phyloP scores from a whole-genome alignment of 139 green algal genomes.

The Picochlorum sp. region DNA sequence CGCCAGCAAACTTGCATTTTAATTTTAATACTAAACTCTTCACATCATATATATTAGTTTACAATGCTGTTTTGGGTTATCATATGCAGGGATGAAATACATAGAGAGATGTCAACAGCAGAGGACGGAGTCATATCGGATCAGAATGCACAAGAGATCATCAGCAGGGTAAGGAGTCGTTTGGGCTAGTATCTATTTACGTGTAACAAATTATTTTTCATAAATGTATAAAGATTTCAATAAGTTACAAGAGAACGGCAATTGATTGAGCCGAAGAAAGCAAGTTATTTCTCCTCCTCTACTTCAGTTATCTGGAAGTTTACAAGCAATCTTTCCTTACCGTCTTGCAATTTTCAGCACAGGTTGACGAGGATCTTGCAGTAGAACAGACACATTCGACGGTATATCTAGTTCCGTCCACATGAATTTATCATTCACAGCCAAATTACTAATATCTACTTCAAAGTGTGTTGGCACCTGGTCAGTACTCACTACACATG shows the following conservation, averaged over 20 bases:
- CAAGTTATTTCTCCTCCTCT: no score
- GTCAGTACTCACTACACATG: slow-evolving; percentile 7
- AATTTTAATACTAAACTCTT: no score
- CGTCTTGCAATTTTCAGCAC: slow-evolving; percentile 19
- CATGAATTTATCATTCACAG: slow-evolving; percentile 23
- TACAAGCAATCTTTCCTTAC: not conserved
- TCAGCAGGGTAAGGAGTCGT: not conserved
- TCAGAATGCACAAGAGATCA: not conserved
- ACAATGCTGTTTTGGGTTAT: not conserved
- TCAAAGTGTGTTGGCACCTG: slow-evolving; percentile 18
- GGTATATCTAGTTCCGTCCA: slow-evolving; percentile 8
- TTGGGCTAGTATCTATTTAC: no score
- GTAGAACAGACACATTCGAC: not conserved
- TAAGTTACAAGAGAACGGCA: no score
- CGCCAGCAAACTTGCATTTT: no score
- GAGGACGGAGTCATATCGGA: not conserved
- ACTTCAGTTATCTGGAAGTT: slow-evolving; percentile 11
- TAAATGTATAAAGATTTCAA: no score
- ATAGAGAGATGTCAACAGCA: not conserved
- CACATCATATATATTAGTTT: not conserved
- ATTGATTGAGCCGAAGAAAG: no score
- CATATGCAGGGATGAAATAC: not conserved
- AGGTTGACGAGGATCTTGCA: slow-evolving; percentile 7
- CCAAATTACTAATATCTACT: slow-evolving; percentile 20
- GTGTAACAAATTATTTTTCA: no score